phyloP scores from a whole-genome alignment of 208 protist species.

The Polymyxa betae region DNA sequence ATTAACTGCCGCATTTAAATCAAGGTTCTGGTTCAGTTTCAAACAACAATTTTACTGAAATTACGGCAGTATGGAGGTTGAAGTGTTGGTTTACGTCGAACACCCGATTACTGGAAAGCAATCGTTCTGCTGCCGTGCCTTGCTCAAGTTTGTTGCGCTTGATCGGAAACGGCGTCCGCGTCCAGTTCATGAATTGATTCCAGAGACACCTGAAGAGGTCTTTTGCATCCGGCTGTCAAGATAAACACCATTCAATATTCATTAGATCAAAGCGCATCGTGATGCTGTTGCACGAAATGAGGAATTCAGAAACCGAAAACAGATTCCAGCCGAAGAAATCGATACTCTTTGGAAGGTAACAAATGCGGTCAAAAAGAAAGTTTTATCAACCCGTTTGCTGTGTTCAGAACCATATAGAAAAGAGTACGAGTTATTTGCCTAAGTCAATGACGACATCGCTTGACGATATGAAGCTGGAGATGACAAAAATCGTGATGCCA shows the following conservation, averaged over 20 bases:
- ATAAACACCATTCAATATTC: background rate
- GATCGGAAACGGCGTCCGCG: slow-evolving; percentile 2
- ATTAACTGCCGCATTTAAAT: slow-evolving; percentile 19
- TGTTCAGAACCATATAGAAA: background rate
- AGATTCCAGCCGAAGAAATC: background rate
- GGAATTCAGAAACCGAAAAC: background rate
- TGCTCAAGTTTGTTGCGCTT: slow-evolving; percentile 20
- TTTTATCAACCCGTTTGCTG: background rate
- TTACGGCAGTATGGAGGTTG: slow-evolving; percentile 20
- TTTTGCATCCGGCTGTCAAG: background rate
- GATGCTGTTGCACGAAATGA: background rate
- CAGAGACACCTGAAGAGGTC: slow-evolving; percentile 11
- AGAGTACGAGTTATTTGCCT: background rate
- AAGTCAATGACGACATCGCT: background rate
- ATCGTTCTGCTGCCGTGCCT: slow-evolving; percentile 28
- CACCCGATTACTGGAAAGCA: background rate
- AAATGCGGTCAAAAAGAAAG: background rate
- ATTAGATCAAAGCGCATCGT: background rate
- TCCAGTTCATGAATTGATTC: background rate
- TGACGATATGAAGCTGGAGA: slow-evolving; percentile 4
- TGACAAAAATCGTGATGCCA: slow-evolving; percentile 32
- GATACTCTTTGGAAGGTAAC: background rate
- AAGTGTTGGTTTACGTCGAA: slow-evolving; percentile 44
- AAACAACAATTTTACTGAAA: background rate
- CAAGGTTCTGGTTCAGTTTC: background rate